Percentiles rank a stretch among this genome's conserved stretches.
These are phyloP conservation scores for Alternaria longipes DNA, from an alignment of 2,329 filamentous ascomycete species.

Conservation along the genomic window DNA sequence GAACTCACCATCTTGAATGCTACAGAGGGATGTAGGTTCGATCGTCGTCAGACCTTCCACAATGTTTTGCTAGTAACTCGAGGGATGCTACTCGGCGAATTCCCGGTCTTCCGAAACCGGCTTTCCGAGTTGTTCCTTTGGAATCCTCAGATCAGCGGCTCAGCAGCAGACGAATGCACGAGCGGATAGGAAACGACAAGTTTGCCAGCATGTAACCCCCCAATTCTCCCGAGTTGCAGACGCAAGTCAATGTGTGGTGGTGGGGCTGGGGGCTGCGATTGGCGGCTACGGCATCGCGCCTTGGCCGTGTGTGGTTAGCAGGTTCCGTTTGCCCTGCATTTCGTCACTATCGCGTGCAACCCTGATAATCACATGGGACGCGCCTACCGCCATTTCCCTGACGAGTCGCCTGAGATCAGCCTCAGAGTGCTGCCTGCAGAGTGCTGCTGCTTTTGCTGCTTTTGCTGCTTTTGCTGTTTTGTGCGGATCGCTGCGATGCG, in stretches of 20 bases:
- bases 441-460: not conserved
- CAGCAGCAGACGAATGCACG: not conserved
- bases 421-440: not conserved
- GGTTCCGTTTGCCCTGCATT: conserved; percentile 11
- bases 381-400: conserved; percentile 16
- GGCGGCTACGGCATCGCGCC: conserved; percentile 6
- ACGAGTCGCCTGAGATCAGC: not conserved
- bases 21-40: conserved; percentile 1
- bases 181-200: conserved; percentile 4
- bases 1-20: conserved; percentile 21
- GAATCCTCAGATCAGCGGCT: conserved; percentile 4
- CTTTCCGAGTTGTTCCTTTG: not conserved
- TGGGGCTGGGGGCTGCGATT: conserved; percentile 7
- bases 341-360: conserved; percentile 13
- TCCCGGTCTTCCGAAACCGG: conserved; percentile 1
- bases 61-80: conserved; percentile 1
- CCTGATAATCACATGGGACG: conserved; percentile 19
- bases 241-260: conserved; percentile 8
- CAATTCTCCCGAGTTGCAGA: conserved; percentile 8
- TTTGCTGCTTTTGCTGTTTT: conserved; percentile 5
- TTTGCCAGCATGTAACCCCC: not conserved
- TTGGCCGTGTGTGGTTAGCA: conserved; percentile 3
- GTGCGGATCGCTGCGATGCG: not conserved
- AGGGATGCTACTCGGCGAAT: conserved; percentile 7
- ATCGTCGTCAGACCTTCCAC: not conserved